Evolutionary conservation across 805 yeast genomes (phyloP).

Genomic region (Suhomyces sp.): DNA sequence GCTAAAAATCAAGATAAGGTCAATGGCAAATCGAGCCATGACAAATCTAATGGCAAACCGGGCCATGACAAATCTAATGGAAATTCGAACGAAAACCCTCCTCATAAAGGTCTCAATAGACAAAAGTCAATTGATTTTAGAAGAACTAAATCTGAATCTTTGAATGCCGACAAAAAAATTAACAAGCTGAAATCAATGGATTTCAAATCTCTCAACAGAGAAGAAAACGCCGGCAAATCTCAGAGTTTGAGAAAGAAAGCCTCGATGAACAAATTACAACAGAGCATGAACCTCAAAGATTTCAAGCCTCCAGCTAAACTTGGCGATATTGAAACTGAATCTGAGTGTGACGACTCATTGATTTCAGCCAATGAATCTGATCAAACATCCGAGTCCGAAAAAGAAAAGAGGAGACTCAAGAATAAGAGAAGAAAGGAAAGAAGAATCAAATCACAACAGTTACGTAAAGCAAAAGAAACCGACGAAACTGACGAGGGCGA

Average conservation of each 20-base stretch:
- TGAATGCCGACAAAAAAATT: slow-evolving; percentile 4
- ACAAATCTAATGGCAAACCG: background rate
- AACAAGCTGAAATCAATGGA: slow-evolving; percentile 13
- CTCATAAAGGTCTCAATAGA: slow-evolving; percentile 1
- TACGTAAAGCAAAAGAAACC: slow-evolving; percentile 3
- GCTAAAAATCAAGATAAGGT: slow-evolving; percentile 1
- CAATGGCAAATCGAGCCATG: background rate
- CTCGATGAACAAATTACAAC: slow-evolving; percentile 1
- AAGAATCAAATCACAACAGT: slow-evolving; percentile 10
- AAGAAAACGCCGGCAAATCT: background rate
- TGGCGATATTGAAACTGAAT: slow-evolving; percentile 10
- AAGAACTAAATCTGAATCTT: slow-evolving; percentile 8
- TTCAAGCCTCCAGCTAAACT: background rate
- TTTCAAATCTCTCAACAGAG: slow-evolving; percentile 3
- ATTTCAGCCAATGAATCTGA: slow-evolving; percentile 6
- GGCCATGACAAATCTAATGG: background rate
- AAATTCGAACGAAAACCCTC: background rate
- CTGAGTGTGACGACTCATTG: slow-evolving; percentile 11
- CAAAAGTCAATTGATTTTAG: slow-evolving; percentile 10
- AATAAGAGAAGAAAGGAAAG: slow-evolving; percentile 17
- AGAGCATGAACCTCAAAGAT: background rate
- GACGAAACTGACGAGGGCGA: background rate
- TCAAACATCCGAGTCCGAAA: slow-evolving; percentile 10
- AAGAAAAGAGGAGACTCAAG: slow-evolving; percentile 13
- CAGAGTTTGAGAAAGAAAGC: slow-evolving; percentile 6